Evolutionary conservation across 2,329 filamentous ascomycete genomes (phyloP), one percentile per base, ranked within the genome.

Genomic region (Alternaria solani): DNA sequence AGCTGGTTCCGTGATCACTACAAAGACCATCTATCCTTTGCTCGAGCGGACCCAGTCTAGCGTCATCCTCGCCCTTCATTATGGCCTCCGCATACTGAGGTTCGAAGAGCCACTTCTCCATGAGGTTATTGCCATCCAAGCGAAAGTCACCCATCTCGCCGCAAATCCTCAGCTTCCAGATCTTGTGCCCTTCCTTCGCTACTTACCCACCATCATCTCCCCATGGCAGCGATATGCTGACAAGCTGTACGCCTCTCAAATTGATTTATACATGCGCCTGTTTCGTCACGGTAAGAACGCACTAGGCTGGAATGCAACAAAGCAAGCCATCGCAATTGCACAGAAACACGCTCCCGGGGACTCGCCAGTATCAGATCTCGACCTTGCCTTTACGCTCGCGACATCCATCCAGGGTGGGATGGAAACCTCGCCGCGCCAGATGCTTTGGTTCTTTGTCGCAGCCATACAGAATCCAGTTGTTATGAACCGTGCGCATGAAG

Each of bases 161-260:
- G 59, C 59, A 23, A 62, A 62, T 39, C 59, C 59, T 7, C 59
- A 59, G 44, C 59, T 62, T 32, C 59, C 59, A 41, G 59, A 62
- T 36, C 30, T 62, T 26, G 14, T 62, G 39, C 59, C 59, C 7
- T 51, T 59, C 28, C 32, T 62, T 12, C 51, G 59, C 12, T 25
- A 62, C 36, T 28, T 62, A 2, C 59, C 59, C 12, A 25, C 39
- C 38, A 23, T 36, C 9, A 32, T 62, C 30, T 62, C 59, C 14
- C 59, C 59, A 1, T 62, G 59, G 59, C 55, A 58, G 30, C 51
- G 34, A 18, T 55, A 62, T 42, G 59, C 59, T 39, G 46, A 59
- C 34, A 59, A 59, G 34, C 55, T 62, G 14, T 62, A 59, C 44
- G 51, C 55, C 20, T 44, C 55, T 20, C 59, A 62, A 43, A 38